These are phyloP conservation scores for Sugiyamaella castrensis DNA, from an alignment of 1,139 yeast species.

Conservation along the genomic window DNA sequence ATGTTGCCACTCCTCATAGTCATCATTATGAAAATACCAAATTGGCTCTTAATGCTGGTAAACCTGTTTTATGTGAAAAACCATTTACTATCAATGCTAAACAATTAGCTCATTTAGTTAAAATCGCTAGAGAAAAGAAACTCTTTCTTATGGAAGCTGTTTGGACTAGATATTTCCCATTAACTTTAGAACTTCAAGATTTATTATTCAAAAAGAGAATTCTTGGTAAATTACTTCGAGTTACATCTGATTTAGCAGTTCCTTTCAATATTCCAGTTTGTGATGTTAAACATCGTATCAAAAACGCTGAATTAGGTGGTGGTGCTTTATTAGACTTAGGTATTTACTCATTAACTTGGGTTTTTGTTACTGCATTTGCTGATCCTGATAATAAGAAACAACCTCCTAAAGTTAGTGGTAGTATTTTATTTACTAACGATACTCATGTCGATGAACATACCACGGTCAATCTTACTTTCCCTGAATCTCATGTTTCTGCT, in stretches of 20 bases:
- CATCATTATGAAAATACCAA: slow-evolving; percentile 52
- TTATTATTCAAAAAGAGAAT: slow-evolving; percentile 46
- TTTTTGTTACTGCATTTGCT: slow-evolving; percentile 32
- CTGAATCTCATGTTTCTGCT: slow-evolving; percentile 31
- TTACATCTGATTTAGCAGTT: slow-evolving; percentile 44
- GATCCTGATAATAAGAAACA: slow-evolving; percentile 32
- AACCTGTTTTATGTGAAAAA: slow-evolving; percentile 60
- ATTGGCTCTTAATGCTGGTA: slow-evolving; percentile 51
- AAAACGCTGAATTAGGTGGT: slow-evolving; percentile 50
- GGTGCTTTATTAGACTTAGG: slow-evolving; percentile 63
- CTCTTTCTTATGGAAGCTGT: slow-evolving; percentile 61
- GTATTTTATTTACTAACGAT: slow-evolving; percentile 24
- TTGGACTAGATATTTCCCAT: slow-evolving; percentile 64
- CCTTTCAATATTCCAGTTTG: slow-evolving; percentile 37
- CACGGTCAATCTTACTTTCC: slow-evolving; percentile 31
- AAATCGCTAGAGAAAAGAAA: slow-evolving; percentile 46
- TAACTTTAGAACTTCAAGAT: slow-evolving; percentile 42
- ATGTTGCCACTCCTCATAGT: slow-evolving; percentile 59
- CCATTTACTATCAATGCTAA: slow-evolving; percentile 54
- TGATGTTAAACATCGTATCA: slow-evolving; percentile 27
- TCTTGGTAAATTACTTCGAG: slow-evolving; percentile 48
- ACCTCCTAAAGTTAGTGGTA: slow-evolving; percentile 24
- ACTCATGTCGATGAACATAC: slow-evolving; percentile 36
- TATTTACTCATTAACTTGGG: slow-evolving; percentile 52
- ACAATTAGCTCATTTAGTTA: slow-evolving; percentile 47